Percentiles rank a stretch among this genome's conserved stretches.
These are phyloP conservation scores for Claviceps citrina DNA, from an alignment of 2,329 filamentous ascomycete genomes.

Conservation along the genomic window DNA sequence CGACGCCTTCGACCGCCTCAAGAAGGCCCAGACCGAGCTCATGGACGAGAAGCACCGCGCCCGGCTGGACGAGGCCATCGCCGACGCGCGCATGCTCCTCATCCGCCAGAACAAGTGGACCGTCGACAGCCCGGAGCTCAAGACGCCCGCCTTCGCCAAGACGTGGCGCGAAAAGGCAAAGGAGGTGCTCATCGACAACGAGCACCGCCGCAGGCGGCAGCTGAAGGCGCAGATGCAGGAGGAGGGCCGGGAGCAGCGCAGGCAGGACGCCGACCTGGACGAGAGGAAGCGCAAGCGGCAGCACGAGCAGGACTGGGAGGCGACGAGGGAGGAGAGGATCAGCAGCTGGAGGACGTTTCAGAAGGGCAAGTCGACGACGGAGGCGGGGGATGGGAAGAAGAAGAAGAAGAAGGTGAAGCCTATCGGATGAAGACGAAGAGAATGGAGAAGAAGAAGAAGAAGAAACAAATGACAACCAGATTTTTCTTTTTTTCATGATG, in stretches of 20 bases:
- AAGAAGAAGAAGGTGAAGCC: conserved; percentile 59
- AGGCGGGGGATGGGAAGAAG: conserved; percentile 31
- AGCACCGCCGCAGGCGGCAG: conserved; percentile 69
- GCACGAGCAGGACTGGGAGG: conserved; percentile 90
- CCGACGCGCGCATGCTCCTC: conserved; percentile 85
- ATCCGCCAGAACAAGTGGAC: conserved; percentile 93
- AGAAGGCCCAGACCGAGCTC: conserved; percentile 81
- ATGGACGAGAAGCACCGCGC: conserved; percentile 87
- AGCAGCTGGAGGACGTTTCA: conserved; percentile 88
- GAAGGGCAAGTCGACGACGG: conserved; percentile 52
- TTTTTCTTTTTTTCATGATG: too few relatives aligned
- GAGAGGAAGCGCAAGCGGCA: conserved; percentile 73
- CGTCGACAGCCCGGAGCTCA: conserved; percentile 71
- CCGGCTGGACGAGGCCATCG: conserved; percentile 82
- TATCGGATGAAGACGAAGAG: conserved; percentile 30
- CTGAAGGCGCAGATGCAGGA: conserved; percentile 92
- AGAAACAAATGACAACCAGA: too few relatives aligned
- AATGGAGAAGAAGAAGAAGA: too few relatives aligned
- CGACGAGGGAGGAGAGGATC: conserved; percentile 78
- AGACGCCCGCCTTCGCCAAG: conserved; percentile 65
- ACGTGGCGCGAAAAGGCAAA: conserved; percentile 86
- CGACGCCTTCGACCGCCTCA: conserved; percentile 90
- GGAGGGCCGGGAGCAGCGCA: conserved; percentile 76
- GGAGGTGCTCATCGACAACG: conserved; percentile 82
- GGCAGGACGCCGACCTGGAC: conserved; percentile 72